Percentiles rank a stretch among this genome's conserved stretches.
Conservation (phyloP, 257 asterid genomes). For the Solanum piurae region DNA sequence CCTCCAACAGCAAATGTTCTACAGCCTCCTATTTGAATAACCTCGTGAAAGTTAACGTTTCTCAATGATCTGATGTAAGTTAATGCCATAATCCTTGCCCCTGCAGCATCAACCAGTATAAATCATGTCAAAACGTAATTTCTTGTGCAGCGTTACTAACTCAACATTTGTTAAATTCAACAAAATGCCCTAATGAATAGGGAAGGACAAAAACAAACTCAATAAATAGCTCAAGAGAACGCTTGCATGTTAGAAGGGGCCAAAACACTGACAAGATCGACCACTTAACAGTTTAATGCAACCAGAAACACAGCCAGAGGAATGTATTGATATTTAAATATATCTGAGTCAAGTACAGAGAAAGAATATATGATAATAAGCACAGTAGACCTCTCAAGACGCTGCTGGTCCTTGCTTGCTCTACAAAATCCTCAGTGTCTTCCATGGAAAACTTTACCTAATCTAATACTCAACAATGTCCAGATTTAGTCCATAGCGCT, state of each 20-base stretch:
- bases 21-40: constrained; percentile 26
- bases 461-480: neutral
- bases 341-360: neutral
- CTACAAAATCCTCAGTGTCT: neutral
- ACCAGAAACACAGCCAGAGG: neutral
- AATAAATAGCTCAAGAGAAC: neutral
- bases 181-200: neutral
- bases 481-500: neutral
- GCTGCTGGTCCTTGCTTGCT: neutral
- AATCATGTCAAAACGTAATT: neutral
- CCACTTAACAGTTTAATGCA: neutral
- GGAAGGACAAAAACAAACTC: neutral
- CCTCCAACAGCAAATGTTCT: constrained; percentile 79
- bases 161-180: neutral
- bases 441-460: neutral
- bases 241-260: neutral
- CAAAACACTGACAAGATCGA: neutral
- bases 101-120: constrained; percentile 13
- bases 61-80: constrained; percentile 28
- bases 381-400: neutral
- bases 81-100: constrained; percentile 30
- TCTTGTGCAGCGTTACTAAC: neutral
- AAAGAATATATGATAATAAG: neutral
- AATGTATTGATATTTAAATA: neutral
- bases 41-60: constrained; percentile 23